Percentiles rank a stretch among this genome's conserved stretches.
phyloP scores from a whole-genome alignment of 31 red algal genomes.

The Endocladia muricata region DNA sequence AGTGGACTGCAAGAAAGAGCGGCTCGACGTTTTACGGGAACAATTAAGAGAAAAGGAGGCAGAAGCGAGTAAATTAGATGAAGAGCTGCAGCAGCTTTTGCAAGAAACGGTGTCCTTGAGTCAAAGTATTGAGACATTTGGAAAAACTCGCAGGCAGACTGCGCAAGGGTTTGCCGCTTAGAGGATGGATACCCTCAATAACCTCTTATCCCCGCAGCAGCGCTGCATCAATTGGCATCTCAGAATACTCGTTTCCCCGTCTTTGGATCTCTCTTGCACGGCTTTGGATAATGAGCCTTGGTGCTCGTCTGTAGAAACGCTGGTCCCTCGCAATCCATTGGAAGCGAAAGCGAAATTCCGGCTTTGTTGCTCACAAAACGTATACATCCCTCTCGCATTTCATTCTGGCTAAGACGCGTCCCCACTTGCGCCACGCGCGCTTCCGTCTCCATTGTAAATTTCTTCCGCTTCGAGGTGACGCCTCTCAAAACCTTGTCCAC shows the following conservation, averaged over 20 bases:
- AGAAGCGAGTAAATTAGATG: no score
- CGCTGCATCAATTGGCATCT: no score
- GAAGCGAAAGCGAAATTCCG: slow-evolving; percentile 56
- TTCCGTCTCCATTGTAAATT: slow-evolving; percentile 52
- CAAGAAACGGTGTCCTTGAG: no score
- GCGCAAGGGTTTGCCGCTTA: no score
- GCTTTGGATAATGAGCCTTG: slow-evolving; percentile 50
- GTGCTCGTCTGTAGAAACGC: slow-evolving; percentile 18
- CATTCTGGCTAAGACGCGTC: slow-evolving; percentile 53
- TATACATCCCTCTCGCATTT: slow-evolving; percentile 60
- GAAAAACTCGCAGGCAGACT: no score
- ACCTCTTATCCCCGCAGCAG: no score
- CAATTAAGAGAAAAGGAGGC: no score
- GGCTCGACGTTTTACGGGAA: no score
- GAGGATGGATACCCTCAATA: no score
- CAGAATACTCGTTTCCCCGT: slow-evolving; percentile 56
- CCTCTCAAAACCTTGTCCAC: slow-evolving; percentile 74
- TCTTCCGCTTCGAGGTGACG: slow-evolving; percentile 79
- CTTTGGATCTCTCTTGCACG: slow-evolving; percentile 54
- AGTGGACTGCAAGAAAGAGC: no score
- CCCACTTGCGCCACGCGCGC: slow-evolving; percentile 59
- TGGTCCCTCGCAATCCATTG: slow-evolving; percentile 31
- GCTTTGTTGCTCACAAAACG: slow-evolving; percentile 51
- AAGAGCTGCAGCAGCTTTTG: no score
- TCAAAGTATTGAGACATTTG: no score